A percentile compares a stretch with the other conserved stretches of the same genome.
These are phyloP conservation scores for Talaromyces stipitatus DNA, from an alignment of 495 filamentous ascomycete species.

Conservation along the genomic window DNA sequence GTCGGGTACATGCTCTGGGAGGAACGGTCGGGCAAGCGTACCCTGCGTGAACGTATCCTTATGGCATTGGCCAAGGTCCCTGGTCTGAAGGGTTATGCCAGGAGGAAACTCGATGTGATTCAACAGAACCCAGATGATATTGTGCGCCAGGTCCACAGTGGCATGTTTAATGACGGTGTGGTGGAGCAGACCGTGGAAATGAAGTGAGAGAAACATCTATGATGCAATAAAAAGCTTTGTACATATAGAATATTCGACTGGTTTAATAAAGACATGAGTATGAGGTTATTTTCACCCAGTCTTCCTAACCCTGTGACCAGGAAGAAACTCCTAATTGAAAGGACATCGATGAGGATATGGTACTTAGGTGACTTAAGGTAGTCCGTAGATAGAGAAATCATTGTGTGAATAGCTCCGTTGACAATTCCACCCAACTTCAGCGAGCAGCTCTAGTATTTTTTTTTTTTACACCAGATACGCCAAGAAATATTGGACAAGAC, in stretches of 20 bases:
- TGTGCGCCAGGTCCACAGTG: constrained; percentile 4
- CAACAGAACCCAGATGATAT: background rate
- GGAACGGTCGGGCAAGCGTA: constrained; percentile 39
- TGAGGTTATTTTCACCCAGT: no score
- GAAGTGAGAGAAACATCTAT: background rate
- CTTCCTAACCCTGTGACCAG: no score
- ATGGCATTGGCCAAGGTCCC: background rate
- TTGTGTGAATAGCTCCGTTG: no score
- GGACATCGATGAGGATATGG: no score
- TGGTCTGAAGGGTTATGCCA: background rate
- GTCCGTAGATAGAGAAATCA: background rate
- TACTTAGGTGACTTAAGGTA: background rate
- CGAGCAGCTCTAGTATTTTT: no score
- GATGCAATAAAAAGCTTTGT: background rate
- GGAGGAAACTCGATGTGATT: background rate
- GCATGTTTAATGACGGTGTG: background rate
- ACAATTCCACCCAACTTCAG: no score
- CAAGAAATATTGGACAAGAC: no score
- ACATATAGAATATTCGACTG: background rate
- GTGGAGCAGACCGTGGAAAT: background rate
- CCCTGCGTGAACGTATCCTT: background rate
- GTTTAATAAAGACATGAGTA: no score
- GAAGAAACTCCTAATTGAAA: no score
- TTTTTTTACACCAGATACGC: no score
- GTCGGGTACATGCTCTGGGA: constrained; percentile 58